Evolutionary conservation across 1,284 basidiomycete species (phyloP).

Genomic region (Meira miltonrushii): DNA sequence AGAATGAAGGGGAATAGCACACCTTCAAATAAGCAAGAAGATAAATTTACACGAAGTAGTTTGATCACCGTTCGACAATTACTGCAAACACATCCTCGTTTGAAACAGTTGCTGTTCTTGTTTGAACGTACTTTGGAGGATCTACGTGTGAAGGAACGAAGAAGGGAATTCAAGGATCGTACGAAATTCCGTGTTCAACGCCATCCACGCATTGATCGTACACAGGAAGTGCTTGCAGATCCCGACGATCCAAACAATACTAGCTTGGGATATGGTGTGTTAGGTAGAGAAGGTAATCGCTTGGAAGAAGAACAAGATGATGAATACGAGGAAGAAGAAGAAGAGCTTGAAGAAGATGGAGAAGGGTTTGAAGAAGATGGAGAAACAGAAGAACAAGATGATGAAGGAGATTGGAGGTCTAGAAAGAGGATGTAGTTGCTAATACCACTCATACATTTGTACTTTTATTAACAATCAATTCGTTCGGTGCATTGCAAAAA

Average conservation of each 20-base stretch:
- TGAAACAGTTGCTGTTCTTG: not conserved
- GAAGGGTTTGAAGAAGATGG: not conserved
- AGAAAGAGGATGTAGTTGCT: not conserved
- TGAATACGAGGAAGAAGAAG: not conserved
- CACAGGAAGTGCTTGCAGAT: not conserved
- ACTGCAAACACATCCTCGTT: not conserved
- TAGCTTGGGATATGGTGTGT: no score
- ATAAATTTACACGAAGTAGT: no score
- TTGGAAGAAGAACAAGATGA: not conserved
- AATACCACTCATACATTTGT: conserved; percentile 1
- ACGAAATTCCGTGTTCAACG: no score
- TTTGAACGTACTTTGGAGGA: not conserved
- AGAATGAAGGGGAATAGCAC: not conserved
- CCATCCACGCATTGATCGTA: not conserved
- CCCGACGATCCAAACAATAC: no score
- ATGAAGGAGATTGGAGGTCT: not conserved
- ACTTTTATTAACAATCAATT: not conserved
- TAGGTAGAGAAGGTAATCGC: no score
- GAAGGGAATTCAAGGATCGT: not conserved
- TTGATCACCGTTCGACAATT: not conserved
- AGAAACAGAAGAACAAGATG: not conserved
- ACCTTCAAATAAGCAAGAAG: not conserved
- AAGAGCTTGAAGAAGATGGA: not conserved
- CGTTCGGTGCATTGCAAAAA: not conserved
- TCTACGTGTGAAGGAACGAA: not conserved